A percentile compares a stretch with the other conserved stretches of the same genome.
Conservation (phyloP, 352 stramenopile genomes). For the Globisporangium yorkense region DNA sequence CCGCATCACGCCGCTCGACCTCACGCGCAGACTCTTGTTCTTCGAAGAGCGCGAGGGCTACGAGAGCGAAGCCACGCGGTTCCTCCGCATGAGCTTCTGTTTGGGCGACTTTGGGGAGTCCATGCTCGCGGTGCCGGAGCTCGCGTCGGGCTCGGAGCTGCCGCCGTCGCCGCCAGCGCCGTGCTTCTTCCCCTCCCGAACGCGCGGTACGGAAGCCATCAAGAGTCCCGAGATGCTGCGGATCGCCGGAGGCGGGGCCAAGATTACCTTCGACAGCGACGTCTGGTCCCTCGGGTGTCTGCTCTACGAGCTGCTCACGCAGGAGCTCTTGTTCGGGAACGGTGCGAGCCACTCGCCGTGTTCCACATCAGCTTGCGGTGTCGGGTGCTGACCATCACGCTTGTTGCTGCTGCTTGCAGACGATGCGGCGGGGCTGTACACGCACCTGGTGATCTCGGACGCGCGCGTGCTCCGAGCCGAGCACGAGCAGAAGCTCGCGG, state of each 20-base stretch:
- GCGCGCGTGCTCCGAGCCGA: conserved; percentile 30
- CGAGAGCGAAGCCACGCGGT: conserved; percentile 3
- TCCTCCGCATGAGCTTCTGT: conserved; percentile 30
- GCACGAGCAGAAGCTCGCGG: conserved; percentile 31
- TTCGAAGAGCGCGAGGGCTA: conserved; percentile 18
- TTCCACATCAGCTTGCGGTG: too few species aligned
- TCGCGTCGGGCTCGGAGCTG: conserved; percentile 8
- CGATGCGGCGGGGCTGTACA: conserved; percentile 54
- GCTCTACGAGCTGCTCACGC: conserved; percentile 58
- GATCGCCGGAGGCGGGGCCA: conserved; percentile 30
- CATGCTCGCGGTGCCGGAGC: conserved; percentile 20
- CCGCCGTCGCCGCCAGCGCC: background rate
- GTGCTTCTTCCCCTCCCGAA: conserved; percentile 27
- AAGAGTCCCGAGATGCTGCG: conserved; percentile 71
- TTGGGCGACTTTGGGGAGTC: conserved; percentile 75
- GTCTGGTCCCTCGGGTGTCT: conserved; percentile 71
- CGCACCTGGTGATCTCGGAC: conserved; percentile 40
- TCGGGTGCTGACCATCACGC: background rate
- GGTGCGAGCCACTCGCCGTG: conserved; percentile 3
- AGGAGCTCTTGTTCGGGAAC: conserved; percentile 61
- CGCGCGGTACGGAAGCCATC: conserved; percentile 68
- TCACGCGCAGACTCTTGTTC: conserved; percentile 30
- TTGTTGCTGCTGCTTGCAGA: conserved; percentile 21
- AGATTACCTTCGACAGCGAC: conserved; percentile 45
- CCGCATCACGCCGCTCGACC: conserved; percentile 20